Base-by-base conservation (phyloP, 345 rosid species). In the Pugionium cornutum region DNA sequence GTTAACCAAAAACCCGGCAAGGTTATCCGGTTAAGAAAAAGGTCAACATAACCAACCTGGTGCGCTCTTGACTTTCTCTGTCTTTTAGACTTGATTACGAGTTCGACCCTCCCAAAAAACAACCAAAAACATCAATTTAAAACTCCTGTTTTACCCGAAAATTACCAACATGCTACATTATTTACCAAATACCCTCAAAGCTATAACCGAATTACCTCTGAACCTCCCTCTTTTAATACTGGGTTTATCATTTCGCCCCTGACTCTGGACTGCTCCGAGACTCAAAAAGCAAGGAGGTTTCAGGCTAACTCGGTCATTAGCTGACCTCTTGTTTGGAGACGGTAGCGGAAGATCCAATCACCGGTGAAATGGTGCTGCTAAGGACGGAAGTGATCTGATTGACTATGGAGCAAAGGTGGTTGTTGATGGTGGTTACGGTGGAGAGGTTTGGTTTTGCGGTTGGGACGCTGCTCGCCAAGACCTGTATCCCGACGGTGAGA, bases 11-110 rank as follows among this genome's bases (percentile, higher is more conserved):
- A 9, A 46, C 31, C 57, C 30, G 50, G 18, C 48, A 2, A 1
- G 56, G 62, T 37, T 2, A 6, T 53, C 1, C 49, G 62, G 57
- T 62, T 70, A 0, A 62, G 41, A 9, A 53, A 60, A 11, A 44
- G 18, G 35, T 53, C 45, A 60, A 51, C 45, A 18, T 47, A 53
- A 53, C 37, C 40, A 4, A 31, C 36, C 79, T 85, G 95, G 96
- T 89, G 87, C 95, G 98, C 80, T 91, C 96, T 91, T 91, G 95
- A 91, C 98, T 91, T 75, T 83, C 74, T 67, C 77, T 58, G 8
- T 39, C 50, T n/a, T 39, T 32, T 1, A 9, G 26, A 26, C 34
- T 48, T 47, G 6, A 30, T 26, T 53, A 67, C 58, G 27, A 32
- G 39, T 73, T 51, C 42, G 9, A 52, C 51, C 35, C 42, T 58